Conservation (phyloP, 2,329 filamentous ascomycete genomes). For the Aspergillus sp. region DNA sequence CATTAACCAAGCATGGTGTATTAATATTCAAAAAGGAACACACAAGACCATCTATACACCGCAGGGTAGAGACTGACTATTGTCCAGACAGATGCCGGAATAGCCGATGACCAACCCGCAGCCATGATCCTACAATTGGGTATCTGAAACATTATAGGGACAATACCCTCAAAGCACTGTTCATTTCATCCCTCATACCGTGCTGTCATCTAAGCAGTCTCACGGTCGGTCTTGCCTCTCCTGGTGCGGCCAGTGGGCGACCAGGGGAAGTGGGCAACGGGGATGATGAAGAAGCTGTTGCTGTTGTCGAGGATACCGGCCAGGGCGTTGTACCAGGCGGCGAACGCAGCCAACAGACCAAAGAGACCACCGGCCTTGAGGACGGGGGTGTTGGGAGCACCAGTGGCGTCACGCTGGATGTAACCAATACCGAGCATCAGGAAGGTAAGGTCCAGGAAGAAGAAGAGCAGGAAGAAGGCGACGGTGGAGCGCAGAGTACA, state of each 20-base stretch:
- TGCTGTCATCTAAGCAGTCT: conserved; percentile 24
- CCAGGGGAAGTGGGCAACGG: conserved; percentile 94
- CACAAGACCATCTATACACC: not conserved
- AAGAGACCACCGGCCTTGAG: conserved; percentile 72
- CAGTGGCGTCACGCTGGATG: conserved; percentile 47
- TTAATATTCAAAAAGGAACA: not conserved
- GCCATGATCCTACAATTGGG: conserved; percentile 12
- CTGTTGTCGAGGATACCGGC: conserved; percentile 69
- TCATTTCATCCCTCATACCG: not conserved
- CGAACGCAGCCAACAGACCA: conserved; percentile 73
- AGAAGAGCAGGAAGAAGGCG: conserved; percentile 73
- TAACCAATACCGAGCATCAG: conserved; percentile 65
- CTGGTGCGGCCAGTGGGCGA: conserved; percentile 67
- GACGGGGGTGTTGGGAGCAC: conserved; percentile 42
- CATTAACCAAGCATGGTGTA: not conserved
- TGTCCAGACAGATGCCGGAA: not conserved
- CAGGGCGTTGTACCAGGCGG: conserved; percentile 83
- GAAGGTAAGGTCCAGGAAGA: conserved; percentile 72
- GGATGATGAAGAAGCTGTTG: conserved; percentile 85
- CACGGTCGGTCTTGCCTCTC: conserved; percentile 51
- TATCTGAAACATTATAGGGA: conserved; percentile 27
- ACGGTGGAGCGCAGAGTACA: conserved; percentile 73
- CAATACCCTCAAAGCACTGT: not conserved
- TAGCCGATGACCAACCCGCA: not conserved
- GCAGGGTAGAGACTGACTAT: not conserved